Conservation (phyloP, 257 asterid species). For the Capsicum pubescens region DNA sequence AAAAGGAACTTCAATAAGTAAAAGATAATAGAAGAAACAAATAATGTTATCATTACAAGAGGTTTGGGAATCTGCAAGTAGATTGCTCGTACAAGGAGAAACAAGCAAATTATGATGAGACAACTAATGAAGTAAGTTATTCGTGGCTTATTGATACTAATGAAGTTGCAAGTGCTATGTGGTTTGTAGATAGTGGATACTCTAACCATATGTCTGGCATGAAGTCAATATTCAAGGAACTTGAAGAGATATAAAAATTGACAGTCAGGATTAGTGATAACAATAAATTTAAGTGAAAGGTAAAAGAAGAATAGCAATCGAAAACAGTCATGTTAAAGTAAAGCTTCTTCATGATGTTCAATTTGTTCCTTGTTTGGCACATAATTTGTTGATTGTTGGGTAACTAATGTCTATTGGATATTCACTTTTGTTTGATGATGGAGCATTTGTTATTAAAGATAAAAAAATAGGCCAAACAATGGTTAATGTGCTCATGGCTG, state of each 20-base stretch:
- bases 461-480: not conserved
- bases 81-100: constrained; percentile 22
- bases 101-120: not conserved
- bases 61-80: constrained; percentile 23
- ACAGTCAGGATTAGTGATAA: not conserved
- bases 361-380: not conserved
- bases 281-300: constrained; percentile 16
- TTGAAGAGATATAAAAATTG: not conserved
- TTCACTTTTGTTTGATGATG: constrained; percentile 21
- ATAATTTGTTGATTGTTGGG: too few relatives aligned
- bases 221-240: not conserved
- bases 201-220: not conserved
- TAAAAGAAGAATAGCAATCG: not conserved
- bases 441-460: not conserved
- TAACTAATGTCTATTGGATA: constrained; percentile 23
- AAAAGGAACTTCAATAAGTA: not conserved
- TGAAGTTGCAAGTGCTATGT: not conserved
- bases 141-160: not conserved
- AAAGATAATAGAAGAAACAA: not conserved
- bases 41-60: constrained; percentile 26
- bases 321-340: not conserved
- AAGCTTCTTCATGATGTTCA: constrained; percentile 5
- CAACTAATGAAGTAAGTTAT: too few relatives aligned
- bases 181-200: not conserved
- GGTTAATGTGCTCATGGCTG: not conserved